Conservation (phyloP, 352 stramenopile species). For the Aphanomyces astaci region DNA sequence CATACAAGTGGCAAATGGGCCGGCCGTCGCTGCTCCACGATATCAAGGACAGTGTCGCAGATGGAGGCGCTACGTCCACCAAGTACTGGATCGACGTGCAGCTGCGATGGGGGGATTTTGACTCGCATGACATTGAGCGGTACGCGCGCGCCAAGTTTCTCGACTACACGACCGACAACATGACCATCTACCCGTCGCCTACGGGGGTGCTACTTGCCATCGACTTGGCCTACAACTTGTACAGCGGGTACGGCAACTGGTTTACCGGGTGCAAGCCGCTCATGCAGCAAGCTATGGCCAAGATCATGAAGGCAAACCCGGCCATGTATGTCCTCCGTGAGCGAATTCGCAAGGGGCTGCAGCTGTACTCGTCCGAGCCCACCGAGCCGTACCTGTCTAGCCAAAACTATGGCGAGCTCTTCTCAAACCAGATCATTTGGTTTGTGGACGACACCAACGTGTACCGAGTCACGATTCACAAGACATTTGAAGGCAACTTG, state of each 20-base stretch:
- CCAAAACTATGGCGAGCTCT: slow-evolving; percentile 99
- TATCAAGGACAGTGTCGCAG: slow-evolving; percentile 97
- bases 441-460: slow-evolving; percentile 99
- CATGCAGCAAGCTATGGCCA: slow-evolving; percentile 99
- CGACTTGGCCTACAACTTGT: slow-evolving; percentile 99
- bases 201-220: slow-evolving; percentile 96
- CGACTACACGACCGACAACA: slow-evolving; percentile 99
- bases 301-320: slow-evolving; percentile 99
- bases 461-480: slow-evolving; percentile 98
- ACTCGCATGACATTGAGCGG: slow-evolving; percentile 99
- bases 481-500: slow-evolving; percentile 99
- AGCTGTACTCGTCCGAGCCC: slow-evolving; percentile 99
- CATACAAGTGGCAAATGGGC: slow-evolving; percentile 97
- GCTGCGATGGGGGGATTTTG: slow-evolving; percentile 99
- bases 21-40: slow-evolving; percentile 81
- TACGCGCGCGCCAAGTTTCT: slow-evolving; percentile 99
- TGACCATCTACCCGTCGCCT: slow-evolving; percentile 99
- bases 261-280: slow-evolving; percentile 98
- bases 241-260: slow-evolving; percentile 99
- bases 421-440: slow-evolving; percentile 99
- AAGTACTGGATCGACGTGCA: slow-evolving; percentile 99
- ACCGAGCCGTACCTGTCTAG: slow-evolving; percentile 99
- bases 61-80: slow-evolving; percentile 89
- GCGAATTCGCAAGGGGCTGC: slow-evolving; percentile 98
- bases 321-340: slow-evolving; percentile 99